phyloP scores from a whole-genome alignment of 2,329 filamentous ascomycete species.

The Paecilomyces niveus region DNA sequence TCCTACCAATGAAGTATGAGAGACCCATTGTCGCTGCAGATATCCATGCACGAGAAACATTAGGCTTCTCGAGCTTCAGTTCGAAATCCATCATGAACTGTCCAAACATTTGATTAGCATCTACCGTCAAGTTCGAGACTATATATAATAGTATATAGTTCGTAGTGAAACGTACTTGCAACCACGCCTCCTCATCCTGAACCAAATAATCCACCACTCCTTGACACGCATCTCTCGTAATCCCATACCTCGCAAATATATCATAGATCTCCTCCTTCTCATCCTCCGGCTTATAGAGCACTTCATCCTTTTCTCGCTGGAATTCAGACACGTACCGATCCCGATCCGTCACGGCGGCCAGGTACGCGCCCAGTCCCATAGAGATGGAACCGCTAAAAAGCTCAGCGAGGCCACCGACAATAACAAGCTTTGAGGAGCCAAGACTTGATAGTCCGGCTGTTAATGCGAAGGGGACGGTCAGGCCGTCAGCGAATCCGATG shows the following conservation, averaged over 20 bases:
- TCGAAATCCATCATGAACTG: constrained; percentile 56
- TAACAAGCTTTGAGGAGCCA: constrained; percentile 52
- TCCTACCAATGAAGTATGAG: constrained; percentile 23
- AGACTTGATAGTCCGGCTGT: constrained; percentile 58
- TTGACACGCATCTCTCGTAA: constrained; percentile 38
- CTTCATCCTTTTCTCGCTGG: constrained; percentile 39
- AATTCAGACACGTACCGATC: constrained; percentile 37
- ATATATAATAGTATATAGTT: background rate
- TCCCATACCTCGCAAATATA: constrained; percentile 44
- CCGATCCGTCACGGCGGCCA: constrained; percentile 43
- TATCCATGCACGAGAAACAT: constrained; percentile 40
- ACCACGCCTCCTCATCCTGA: constrained; percentile 43
- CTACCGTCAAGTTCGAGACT: background rate
- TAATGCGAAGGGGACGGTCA: constrained; percentile 68
- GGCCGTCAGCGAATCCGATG: constrained; percentile 64
- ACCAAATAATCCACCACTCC: constrained; percentile 46
- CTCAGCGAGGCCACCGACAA: constrained; percentile 63
- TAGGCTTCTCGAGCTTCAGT: constrained; percentile 41
- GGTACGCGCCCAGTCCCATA: constrained; percentile 65
- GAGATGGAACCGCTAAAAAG: constrained; percentile 63
- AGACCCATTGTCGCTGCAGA: constrained; percentile 31
- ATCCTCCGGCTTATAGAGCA: constrained; percentile 36
- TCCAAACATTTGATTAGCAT: background rate
- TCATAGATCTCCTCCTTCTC: constrained; percentile 40
- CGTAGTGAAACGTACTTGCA: constrained; percentile 24